Conservation (phyloP, 2,329 filamentous ascomycete genomes). For the Botryotinia calthae region DNA sequence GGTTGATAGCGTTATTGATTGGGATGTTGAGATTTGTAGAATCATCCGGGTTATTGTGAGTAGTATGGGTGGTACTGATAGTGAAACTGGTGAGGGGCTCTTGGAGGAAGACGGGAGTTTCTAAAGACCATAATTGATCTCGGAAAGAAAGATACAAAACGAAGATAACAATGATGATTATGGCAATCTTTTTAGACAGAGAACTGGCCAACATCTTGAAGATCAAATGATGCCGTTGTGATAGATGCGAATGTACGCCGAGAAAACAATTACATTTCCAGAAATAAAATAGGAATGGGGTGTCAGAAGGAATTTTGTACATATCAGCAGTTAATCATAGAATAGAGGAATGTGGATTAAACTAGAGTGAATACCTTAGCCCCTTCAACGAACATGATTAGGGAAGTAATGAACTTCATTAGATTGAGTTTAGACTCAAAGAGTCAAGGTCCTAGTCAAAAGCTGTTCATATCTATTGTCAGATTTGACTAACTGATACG, state of each 20-base stretch:
- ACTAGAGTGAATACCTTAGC: not conserved
- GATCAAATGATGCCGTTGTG: not conserved
- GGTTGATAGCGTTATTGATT: no score
- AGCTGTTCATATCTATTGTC: not conserved
- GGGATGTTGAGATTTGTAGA: no score
- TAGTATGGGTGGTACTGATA: not conserved
- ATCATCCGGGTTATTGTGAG: not conserved
- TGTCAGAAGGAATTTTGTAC: not conserved
- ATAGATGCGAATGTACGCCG: not conserved
- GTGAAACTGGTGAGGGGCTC: not conserved
- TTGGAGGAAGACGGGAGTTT: slow-evolving; percentile 5
- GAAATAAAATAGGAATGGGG: not conserved
- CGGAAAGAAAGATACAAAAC: not conserved
- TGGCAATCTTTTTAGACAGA: not conserved
- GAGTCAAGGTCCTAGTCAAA: not conserved
- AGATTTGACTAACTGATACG: not conserved
- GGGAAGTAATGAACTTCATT: not conserved
- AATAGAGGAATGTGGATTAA: not conserved
- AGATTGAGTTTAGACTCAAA: not conserved
- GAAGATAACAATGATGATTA: not conserved
- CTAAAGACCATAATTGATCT: slow-evolving; percentile 11
- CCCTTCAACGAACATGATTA: not conserved
- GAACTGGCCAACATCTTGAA: slow-evolving; percentile 10
- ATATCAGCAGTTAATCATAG: not conserved
- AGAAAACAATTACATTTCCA: not conserved